These are phyloP conservation scores for Exophiala viscosa DNA, from an alignment of 2,329 filamentous ascomycete genomes.

Conservation along the genomic window DNA sequence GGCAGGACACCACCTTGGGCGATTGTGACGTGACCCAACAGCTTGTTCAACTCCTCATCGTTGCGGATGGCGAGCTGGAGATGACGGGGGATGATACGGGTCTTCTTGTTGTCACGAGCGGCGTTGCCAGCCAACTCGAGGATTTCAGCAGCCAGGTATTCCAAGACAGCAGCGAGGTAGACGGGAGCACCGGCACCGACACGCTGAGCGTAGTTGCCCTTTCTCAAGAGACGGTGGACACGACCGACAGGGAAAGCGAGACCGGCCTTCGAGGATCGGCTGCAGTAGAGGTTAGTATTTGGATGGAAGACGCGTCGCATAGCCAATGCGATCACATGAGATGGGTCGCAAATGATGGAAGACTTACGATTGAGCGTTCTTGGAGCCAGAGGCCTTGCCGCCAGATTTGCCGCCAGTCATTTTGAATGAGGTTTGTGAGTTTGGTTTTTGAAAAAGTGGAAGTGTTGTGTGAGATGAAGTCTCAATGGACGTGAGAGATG, in stretches of 20 bases:
- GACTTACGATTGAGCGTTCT: slow-evolving; percentile 98
- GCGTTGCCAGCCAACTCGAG: slow-evolving; percentile 98
- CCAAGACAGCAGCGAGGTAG: slow-evolving; percentile 94
- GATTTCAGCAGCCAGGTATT: slow-evolving; percentile 98
- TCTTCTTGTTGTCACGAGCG: slow-evolving; percentile 99
- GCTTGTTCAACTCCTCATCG: slow-evolving; percentile 99
- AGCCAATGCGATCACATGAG: slow-evolving; percentile 35
- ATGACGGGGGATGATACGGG: slow-evolving; percentile 98
- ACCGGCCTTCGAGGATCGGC: slow-evolving; percentile 98
- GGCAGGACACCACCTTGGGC: slow-evolving; percentile 95
- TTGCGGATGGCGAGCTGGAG: slow-evolving; percentile 98
- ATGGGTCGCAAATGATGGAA: slow-evolving; percentile 2
- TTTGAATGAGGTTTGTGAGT: slow-evolving; percentile 63
- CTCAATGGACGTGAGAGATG: slow-evolving; percentile 28
- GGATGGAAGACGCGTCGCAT: background rate
- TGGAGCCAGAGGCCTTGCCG: slow-evolving; percentile 98
- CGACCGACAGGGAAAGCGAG: slow-evolving; percentile 97
- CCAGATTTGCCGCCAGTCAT: slow-evolving; percentile 99
- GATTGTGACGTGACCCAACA: slow-evolving; percentile 91
- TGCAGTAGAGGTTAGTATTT: slow-evolving; percentile 37
- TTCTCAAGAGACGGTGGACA: slow-evolving; percentile 98
- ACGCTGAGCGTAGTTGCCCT: slow-evolving; percentile 99
- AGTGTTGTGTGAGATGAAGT: slow-evolving; percentile 32
- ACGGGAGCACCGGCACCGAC: slow-evolving; percentile 97
- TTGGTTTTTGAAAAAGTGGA: slow-evolving; percentile 38